Percentiles rank a stretch among this genome's conserved stretches.
These are phyloP conservation scores for Ophiostoma triangulosporum DNA, from an alignment of 2,329 filamentous ascomycete species.

Conservation along the genomic window DNA sequence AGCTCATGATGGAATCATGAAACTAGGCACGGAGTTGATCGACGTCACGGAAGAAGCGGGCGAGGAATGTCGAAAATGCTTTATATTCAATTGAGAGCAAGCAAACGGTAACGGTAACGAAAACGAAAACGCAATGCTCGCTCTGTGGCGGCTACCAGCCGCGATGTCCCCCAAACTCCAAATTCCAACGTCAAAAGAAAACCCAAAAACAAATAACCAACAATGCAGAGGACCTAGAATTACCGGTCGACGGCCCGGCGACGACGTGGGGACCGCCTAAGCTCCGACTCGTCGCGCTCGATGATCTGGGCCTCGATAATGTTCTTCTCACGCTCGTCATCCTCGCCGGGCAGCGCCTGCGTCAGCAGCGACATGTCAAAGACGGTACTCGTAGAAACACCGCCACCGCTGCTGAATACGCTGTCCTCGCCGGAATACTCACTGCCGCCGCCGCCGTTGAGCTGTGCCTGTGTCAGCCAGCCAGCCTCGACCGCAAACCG, in stretches of 20 bases:
- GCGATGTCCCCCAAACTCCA: neutral
- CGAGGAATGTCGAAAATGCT: too few species aligned
- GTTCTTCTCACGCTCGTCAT: conserved; percentile 8
- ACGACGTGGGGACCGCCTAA: conserved; percentile 14
- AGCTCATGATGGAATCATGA: neutral
- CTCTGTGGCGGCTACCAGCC: neutral
- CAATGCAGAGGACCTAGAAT: neutral
- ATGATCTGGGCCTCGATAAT: conserved; percentile 13
- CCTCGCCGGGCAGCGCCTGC: neutral
- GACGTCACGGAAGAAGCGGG: too few species aligned
- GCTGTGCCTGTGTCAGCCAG: conserved; percentile 41
- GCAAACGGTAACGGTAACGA: too few species aligned
- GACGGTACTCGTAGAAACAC: neutral
- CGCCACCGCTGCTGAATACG: neutral
- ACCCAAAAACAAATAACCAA: neutral
- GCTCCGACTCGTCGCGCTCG: conserved; percentile 11
- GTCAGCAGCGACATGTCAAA: neutral
- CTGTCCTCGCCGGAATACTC: neutral
- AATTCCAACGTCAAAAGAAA: neutral
- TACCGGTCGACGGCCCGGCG: conserved; percentile 4
- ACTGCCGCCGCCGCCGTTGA: conserved; percentile 22
- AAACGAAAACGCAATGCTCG: neutral
- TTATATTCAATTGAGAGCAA: neutral
- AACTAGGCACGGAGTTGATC: too few species aligned
- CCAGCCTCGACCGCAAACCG: conserved; percentile 43